These are phyloP conservation scores for Pestalotiopsis sp. DNA, from an alignment of 2,329 filamentous ascomycete genomes.

Conservation along the genomic window DNA sequence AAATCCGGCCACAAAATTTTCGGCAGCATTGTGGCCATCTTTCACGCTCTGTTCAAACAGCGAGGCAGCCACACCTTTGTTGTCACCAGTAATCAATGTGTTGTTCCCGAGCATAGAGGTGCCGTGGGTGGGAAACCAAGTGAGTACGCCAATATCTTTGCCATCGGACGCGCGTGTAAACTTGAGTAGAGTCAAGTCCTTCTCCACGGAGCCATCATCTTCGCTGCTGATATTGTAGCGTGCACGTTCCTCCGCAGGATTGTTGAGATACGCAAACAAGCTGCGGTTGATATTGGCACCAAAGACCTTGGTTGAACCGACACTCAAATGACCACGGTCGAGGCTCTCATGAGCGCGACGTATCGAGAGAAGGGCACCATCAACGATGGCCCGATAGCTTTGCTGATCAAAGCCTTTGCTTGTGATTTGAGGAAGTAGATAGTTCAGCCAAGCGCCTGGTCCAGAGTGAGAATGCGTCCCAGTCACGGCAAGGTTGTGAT, in stretches of 20 bases:
- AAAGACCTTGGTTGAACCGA: constrained; percentile 70
- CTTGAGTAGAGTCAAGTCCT: constrained; percentile 76
- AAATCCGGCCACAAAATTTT: constrained; percentile 85
- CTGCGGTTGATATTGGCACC: constrained; percentile 90
- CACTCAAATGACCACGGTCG: constrained; percentile 44
- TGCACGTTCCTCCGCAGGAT: constrained; percentile 75
- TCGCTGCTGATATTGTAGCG: constrained; percentile 62
- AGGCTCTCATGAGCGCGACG: constrained; percentile 76
- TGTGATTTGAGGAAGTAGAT: constrained; percentile 88
- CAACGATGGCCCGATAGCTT: constrained; percentile 86
- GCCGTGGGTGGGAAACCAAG: constrained; percentile 91
- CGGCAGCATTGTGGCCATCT: constrained; percentile 55
- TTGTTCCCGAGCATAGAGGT: constrained; percentile 92
- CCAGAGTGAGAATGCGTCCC: constrained; percentile 94
- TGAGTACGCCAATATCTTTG: constrained; percentile 79
- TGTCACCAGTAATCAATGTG: constrained; percentile 89
- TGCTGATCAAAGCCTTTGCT: constrained; percentile 84
- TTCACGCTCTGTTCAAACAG: constrained; percentile 75
- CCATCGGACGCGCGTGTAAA: constrained; percentile 75
- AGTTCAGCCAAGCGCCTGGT: constrained; percentile 92
- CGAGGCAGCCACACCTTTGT: constrained; percentile 90
- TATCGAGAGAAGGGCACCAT: constrained; percentile 82
- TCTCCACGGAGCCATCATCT: constrained; percentile 63
- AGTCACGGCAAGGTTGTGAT: constrained; percentile 84
- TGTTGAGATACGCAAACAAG: constrained; percentile 84